These are phyloP conservation scores for Gossypium arboreum DNA, from an alignment of 345 rosid species.

Conservation along the genomic window DNA sequence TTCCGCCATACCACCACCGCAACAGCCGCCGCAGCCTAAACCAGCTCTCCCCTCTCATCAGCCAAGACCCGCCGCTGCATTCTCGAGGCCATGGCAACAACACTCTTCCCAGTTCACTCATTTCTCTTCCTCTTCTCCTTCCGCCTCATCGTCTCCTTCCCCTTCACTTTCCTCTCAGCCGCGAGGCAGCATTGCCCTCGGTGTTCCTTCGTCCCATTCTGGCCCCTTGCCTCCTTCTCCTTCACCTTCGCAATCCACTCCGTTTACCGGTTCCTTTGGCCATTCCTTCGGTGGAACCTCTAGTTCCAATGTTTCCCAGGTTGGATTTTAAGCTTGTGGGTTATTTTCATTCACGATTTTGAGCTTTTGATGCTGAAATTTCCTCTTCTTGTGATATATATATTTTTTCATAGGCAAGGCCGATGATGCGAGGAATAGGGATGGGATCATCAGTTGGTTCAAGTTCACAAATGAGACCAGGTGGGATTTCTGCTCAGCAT, in stretches of 20 bases:
- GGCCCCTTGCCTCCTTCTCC: constrained; percentile 33
- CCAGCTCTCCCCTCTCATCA: constrained; percentile 27
- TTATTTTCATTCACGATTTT: neutral
- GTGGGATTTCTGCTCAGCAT: constrained; percentile 61
- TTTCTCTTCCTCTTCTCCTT: constrained; percentile 35
- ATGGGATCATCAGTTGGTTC: constrained; percentile 53
- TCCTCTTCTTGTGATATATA: neutral
- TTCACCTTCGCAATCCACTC: constrained; percentile 45
- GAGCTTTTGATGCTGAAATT: neutral
- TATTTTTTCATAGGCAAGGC: constrained; percentile 41
- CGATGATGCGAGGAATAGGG: constrained; percentile 55
- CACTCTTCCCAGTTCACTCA: constrained; percentile 45
- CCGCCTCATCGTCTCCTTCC: constrained; percentile 35
- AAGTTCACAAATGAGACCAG: constrained; percentile 60
- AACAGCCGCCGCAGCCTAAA: constrained; percentile 25
- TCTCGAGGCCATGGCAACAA: constrained; percentile 76
- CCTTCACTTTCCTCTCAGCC: constrained; percentile 38
- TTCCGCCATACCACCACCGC: constrained; percentile 33
- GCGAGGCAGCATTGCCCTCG: constrained; percentile 59
- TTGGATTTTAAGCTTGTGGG: constrained; percentile 4
- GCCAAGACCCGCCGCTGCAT: constrained; percentile 27
- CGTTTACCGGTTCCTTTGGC: constrained; percentile 68
- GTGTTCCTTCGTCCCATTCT: constrained; percentile 62
- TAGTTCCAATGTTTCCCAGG: constrained; percentile 48
- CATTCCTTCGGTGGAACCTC: constrained; percentile 56